These are phyloP conservation scores for Cladophialophora bantiana DNA, from an alignment of 2,329 filamentous ascomycete genomes.

Conservation along the genomic window DNA sequence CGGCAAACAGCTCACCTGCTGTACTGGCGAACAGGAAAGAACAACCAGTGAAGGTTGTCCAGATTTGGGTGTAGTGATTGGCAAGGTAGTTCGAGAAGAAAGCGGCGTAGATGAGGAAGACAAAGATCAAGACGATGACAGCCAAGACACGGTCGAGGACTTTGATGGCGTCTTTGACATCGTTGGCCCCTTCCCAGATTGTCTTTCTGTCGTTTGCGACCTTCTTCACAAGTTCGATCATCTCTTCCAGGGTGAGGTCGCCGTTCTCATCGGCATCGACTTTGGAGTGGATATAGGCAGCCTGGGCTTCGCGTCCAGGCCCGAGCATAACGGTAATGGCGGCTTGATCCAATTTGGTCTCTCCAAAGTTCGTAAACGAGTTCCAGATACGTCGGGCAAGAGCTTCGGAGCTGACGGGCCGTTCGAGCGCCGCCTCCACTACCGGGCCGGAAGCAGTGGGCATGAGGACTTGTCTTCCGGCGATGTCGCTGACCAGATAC, in stretches of 20 bases:
- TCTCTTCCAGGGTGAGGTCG: conserved; percentile 47
- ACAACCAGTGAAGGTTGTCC: conserved; percentile 31
- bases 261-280: conserved; percentile 47
- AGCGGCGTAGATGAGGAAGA: conserved; percentile 33
- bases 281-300: conserved; percentile 43
- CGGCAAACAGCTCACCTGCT: conserved; percentile 40
- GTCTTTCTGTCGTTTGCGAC: conserved; percentile 44
- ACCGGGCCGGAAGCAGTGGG: conserved; percentile 42
- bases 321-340: conserved; percentile 45
- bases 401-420: conserved; percentile 42
- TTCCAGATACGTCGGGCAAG: conserved; percentile 46
- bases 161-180: conserved; percentile 46
- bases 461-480: conserved; percentile 28
- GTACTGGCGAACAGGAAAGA: conserved; percentile 43
- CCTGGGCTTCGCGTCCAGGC: conserved; percentile 37
- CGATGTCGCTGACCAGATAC: conserved; percentile 30
- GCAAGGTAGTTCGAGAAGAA: conserved; percentile 34
- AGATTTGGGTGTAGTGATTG: conserved; percentile 30
- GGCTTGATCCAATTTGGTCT: conserved; percentile 40
- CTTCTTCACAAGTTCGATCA: conserved; percentile 44
- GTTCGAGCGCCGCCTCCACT: conserved; percentile 43
- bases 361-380: conserved; percentile 41
- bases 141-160: conserved; percentile 46
- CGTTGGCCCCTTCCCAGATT: conserved; percentile 44
- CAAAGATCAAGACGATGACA: conserved; percentile 37